phyloP scores from a whole-genome alignment of 257 asterid genomes.

The Solanum medicagineum region DNA sequence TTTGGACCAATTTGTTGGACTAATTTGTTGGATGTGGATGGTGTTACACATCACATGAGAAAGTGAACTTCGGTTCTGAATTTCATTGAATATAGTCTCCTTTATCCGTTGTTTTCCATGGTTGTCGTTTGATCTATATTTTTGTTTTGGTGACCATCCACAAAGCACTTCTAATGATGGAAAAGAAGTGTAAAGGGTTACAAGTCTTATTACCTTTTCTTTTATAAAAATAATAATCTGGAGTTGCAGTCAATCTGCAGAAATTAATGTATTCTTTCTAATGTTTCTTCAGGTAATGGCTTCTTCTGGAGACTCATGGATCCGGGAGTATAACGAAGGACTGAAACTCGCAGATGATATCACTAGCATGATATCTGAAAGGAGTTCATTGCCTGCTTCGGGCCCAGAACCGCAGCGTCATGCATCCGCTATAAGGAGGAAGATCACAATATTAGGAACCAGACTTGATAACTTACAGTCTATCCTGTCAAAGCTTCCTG shows the following conservation, averaged over 20 bases:
- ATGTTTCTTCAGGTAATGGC: conserved; percentile 45
- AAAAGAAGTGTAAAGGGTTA: not conserved
- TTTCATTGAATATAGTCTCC: not conserved
- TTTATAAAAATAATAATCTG: not conserved
- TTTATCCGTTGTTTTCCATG: not conserved
- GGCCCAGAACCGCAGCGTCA: conserved; percentile 85
- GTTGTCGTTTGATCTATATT: not conserved
- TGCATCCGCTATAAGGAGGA: conserved; percentile 74
- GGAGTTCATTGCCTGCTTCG: conserved; percentile 50
- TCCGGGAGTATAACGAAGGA: conserved; percentile 90
- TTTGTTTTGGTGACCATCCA: not conserved
- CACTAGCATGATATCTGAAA: conserved; percentile 72
- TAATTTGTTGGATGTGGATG: not conserved
- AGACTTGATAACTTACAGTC: conserved; percentile 67
- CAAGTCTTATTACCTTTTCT: not conserved
- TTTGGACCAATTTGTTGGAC: not conserved
- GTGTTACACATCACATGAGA: not conserved
- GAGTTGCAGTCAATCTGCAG: not conserved
- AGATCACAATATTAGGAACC: conserved; percentile 85
- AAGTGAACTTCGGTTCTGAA: not conserved
- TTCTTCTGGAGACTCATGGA: conserved; percentile 73
- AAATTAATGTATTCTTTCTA: not conserved
- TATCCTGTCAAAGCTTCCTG: conserved; percentile 46
- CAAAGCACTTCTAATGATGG: not conserved
- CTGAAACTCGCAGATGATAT: conserved; percentile 78